Base-by-base conservation (phyloP, 352 stramenopile species). In the Phytophthora litchii region DNA sequence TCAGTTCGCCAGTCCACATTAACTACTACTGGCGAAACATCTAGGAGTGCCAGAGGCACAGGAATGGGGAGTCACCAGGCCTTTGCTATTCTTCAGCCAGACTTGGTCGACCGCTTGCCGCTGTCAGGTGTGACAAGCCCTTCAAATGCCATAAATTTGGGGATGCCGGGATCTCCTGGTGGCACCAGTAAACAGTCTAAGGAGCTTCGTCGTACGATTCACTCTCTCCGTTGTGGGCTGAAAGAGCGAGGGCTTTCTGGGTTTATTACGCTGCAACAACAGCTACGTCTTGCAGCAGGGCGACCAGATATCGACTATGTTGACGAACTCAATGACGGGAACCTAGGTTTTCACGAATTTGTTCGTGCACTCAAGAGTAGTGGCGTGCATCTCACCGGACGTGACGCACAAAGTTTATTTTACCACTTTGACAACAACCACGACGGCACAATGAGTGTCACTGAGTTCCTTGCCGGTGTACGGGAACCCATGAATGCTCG, bases 391-490 rank as follows among this genome's bases (percentile, higher is more conserved):
- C 44, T 88, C 12, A 77, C 76, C 9, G 60, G 74, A 0, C 45
- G 58, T 19, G 83, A 94, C 54, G 44, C 76, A 1, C 79, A 86
- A 45, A 82, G 65, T 40, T 25, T 97, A 4, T 94, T 96, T 48
- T 64, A 92, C 42, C 89, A 78, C 54, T 96, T 97, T 64, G 91
- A 97, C 63, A 59, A 68, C 27, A 92, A 97, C 70, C 69, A 91
- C 58, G 84, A 90, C 59, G 87, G 88, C 13, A 57, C 80, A 1
- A 82, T 98, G 49, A 85, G 89, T 62, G 84, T 91, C 32, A 65
- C 70, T 13, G 92, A 98, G 58, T 97, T 98, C 47, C 57, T 98
- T 34, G 38, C 74, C 6, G 89, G 83, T 12, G 54, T 98, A 1
- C 70, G 88, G 4, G 88, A 94, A 29, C 83, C 86, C 14, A 90